Conservation (phyloP, 208 protist genomes). For the Wallacemonas collosoma region DNA sequence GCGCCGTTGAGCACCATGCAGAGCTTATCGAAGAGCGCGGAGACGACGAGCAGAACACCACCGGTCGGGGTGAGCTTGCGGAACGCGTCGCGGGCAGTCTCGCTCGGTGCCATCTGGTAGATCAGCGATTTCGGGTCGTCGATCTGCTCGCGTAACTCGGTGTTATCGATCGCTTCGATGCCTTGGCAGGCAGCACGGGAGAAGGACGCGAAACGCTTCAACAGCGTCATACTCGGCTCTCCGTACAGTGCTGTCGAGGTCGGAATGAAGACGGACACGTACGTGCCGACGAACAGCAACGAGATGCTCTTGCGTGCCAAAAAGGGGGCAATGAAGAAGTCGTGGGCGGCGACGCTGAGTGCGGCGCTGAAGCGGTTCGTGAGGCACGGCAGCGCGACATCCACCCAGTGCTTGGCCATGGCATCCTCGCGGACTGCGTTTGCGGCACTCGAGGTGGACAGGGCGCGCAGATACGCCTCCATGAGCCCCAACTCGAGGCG, state of each 20-base stretch:
- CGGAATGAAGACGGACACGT: slow-evolving; percentile 63
- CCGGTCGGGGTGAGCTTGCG: slow-evolving; percentile 56
- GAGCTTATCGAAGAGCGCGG: slow-evolving; percentile 74
- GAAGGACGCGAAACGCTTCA: slow-evolving; percentile 65
- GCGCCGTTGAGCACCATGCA: slow-evolving; percentile 64
- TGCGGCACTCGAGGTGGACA: slow-evolving; percentile 58
- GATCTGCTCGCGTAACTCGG: slow-evolving; percentile 37
- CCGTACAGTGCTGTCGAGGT: slow-evolving; percentile 36
- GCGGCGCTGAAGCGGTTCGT: slow-evolving; percentile 45
- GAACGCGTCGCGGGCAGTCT: slow-evolving; percentile 28
- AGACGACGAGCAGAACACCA: slow-evolving; percentile 74
- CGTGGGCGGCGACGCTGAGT: slow-evolving; percentile 54
- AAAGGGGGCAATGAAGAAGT: slow-evolving; percentile 71
- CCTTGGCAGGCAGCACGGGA: slow-evolving; percentile 57
- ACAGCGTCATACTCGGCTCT: slow-evolving; percentile 46
- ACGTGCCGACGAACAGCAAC: slow-evolving; percentile 77
- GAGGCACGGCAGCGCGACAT: slow-evolving; percentile 48
- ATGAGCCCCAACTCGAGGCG: slow-evolving; percentile 59
- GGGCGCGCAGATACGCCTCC: slow-evolving; percentile 68
- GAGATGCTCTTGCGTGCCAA: slow-evolving; percentile 57
- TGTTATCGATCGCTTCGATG: slow-evolving; percentile 61
- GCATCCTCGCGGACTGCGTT: slow-evolving; percentile 53
- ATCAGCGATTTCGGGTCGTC: slow-evolving; percentile 32
- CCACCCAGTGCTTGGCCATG: slow-evolving; percentile 72
- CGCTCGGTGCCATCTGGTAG: neutral